Base-by-base conservation (phyloP, 2,329 filamentous ascomycete genomes). In the Furcasterigmium sp. region DNA sequence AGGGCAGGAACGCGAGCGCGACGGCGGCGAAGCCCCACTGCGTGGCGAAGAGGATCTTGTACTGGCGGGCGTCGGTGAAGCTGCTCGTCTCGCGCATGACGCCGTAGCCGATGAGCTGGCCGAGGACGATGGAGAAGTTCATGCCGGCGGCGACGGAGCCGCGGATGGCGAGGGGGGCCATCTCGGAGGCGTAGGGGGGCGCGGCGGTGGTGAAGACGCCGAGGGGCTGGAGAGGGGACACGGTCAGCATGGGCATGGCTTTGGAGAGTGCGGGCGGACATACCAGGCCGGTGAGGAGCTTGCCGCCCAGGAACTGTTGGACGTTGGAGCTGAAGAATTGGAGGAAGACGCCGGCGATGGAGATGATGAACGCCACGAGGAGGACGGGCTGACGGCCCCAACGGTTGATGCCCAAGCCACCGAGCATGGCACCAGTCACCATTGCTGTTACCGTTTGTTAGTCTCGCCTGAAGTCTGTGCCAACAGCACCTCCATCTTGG, bases 331-430 rank as follows among this genome's bases (percentile, higher is more conserved):
- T 57, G 38, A 70, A 69, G 13, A 64, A 64, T 5, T 64, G 64
- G 41, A 72, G 41, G 39, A 62, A 57, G 23, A 63, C 63, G 38
- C 72, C 71, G 2, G 59, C 40, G 42, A 73, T 61, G 67, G 73
- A 73, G 51, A 72, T 61, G 19, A 63, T 45, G 48, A 66, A 71
- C 21, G 70, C 70, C 18, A 54, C 44, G 19, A 66, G 55, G 46
- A 74, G 72, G 43, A 67, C 63, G 2, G 62, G 54, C 50, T 63
- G 64, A 26, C 70, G 63, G 17, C 70, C 70, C 26, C 61, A 59
- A 32, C 51, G 51, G 48, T 73, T 36, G 14, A 36, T 19, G 19
- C 28, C 13, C 15, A 36, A 36, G n/a, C 32, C 32, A 8, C 15
- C 32, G 34, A 63, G 55, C 39, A 64, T 64, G 18, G 59, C 61